A percentile compares a stretch with the other conserved stretches of the same genome.
phyloP scores from a whole-genome alignment of 345 rosid species.

The Lepidium didymum region DNA sequence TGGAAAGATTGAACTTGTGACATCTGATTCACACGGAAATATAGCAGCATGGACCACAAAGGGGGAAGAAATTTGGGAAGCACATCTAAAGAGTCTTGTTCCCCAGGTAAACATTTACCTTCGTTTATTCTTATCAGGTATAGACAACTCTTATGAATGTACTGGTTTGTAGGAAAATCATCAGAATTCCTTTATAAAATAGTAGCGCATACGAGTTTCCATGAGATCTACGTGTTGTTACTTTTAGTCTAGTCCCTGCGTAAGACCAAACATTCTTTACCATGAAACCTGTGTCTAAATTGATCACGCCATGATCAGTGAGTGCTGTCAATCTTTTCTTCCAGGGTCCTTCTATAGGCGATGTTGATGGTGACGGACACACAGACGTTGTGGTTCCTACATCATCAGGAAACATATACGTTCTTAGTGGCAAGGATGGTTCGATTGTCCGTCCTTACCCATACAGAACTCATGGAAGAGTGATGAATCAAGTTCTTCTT shows the following conservation, averaged over 20 bases:
- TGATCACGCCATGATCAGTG: slow-evolving; percentile 3
- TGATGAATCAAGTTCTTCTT: slow-evolving; percentile 97
- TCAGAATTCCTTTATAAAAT: not conserved
- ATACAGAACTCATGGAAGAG: slow-evolving; percentile 95
- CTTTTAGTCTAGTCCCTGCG: not conserved
- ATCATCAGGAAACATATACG: slow-evolving; percentile 82
- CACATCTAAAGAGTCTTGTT: slow-evolving; percentile 82
- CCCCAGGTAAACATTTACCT: slow-evolving; percentile 55
- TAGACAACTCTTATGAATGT: not conserved
- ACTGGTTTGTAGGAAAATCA: not conserved
- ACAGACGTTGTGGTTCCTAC: slow-evolving; percentile 95
- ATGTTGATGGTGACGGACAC: slow-evolving; percentile 94
- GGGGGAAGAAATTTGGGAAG: slow-evolving; percentile 88
- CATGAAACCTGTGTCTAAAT: slow-evolving; percentile 5
- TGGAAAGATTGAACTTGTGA: slow-evolving; percentile 94
- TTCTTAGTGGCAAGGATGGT: slow-evolving; percentile 95
- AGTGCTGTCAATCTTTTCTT: slow-evolving; percentile 22
- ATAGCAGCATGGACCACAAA: slow-evolving; percentile 97
- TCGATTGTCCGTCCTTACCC: slow-evolving; percentile 83
- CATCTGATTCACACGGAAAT: slow-evolving; percentile 95
- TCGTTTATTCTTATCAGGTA: not conserved
- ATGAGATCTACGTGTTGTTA: not conserved
- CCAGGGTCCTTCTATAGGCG: slow-evolving; percentile 90
- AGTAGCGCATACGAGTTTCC: not conserved
- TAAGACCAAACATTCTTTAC: not conserved